phyloP scores from a whole-genome alignment of 106 monocot genomes.

The Agapanthus africanus region DNA sequence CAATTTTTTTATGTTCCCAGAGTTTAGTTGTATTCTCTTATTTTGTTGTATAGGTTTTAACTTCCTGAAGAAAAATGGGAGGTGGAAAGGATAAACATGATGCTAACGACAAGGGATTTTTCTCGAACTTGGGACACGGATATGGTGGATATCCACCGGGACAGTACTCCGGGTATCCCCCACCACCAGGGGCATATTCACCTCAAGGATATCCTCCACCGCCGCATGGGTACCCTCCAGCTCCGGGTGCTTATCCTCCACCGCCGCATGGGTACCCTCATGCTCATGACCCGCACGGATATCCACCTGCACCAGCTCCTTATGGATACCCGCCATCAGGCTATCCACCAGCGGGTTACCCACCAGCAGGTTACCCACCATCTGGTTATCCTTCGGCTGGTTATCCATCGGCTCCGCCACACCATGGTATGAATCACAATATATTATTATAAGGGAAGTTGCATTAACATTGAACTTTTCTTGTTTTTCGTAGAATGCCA shows the following conservation, averaged over 20 bases:
- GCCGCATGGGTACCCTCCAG: conserved; percentile 13
- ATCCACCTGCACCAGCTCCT: conserved; percentile 18
- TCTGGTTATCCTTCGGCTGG: conserved; percentile 26
- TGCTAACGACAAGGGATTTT: conserved; percentile 18
- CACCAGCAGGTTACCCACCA: conserved; percentile 37
- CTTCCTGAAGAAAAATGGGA: conserved; percentile 21
- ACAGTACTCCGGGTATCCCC: conserved; percentile 9
- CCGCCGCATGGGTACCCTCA: conserved; percentile 37
- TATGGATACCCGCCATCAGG: conserved; percentile 34
- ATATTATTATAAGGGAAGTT: not conserved
- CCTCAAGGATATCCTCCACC: conserved; percentile 26
- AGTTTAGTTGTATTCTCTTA: too few relatives aligned
- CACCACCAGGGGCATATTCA: conserved; percentile 22
- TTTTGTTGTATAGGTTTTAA: too few relatives aligned
- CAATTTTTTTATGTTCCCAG: too few relatives aligned
- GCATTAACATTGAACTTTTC: too few relatives aligned
- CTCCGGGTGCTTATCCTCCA: conserved; percentile 13
- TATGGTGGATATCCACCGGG: conserved; percentile 15
- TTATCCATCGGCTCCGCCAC: conserved; percentile 25
- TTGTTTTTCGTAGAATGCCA: too few relatives aligned
- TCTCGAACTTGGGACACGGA: conserved; percentile 24
- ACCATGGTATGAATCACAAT: conserved; percentile 30
- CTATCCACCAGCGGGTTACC: conserved; percentile 28
- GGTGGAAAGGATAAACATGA: conserved; percentile 23
- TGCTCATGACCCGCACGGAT: too few relatives aligned